These are phyloP conservation scores for Paecilomyces formosus DNA, from an alignment of 2,329 filamentous ascomycete species.

Conservation along the genomic window DNA sequence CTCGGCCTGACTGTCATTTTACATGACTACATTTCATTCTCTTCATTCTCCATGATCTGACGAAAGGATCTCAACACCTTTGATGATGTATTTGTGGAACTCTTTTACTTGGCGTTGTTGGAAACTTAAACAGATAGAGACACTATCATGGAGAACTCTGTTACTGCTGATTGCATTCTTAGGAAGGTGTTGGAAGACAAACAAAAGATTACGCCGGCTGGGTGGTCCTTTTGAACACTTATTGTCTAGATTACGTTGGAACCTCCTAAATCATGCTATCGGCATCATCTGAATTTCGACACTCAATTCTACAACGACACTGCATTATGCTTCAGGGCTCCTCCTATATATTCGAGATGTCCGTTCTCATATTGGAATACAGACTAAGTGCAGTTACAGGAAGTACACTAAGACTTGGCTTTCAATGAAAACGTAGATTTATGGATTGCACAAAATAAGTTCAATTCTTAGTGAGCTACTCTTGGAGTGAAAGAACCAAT, in stretches of 20 bases:
- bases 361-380: neutral
- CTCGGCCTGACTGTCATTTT: neutral
- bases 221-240: neutral
- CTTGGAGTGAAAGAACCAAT: neutral
- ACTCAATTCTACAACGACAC: neutral
- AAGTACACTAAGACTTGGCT: neutral
- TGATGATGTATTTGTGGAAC: neutral
- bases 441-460: neutral
- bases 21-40: neutral
- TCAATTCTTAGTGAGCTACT: neutral
- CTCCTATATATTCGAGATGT: neutral
- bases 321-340: neutral
- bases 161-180: neutral
- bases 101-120: neutral
- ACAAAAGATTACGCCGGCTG: neutral
- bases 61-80: neutral
- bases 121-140: neutral
- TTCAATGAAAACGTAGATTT: neutral
- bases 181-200: neutral
- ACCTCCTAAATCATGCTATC: neutral
- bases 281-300: neutral
- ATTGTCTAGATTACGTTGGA: neutral
- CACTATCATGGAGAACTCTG: neutral
- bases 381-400: neutral
- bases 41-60: slow-evolving; percentile 11